Evolutionary conservation across 139 green algal species (phyloP).

Genomic region (Closterium sp.): DNA sequence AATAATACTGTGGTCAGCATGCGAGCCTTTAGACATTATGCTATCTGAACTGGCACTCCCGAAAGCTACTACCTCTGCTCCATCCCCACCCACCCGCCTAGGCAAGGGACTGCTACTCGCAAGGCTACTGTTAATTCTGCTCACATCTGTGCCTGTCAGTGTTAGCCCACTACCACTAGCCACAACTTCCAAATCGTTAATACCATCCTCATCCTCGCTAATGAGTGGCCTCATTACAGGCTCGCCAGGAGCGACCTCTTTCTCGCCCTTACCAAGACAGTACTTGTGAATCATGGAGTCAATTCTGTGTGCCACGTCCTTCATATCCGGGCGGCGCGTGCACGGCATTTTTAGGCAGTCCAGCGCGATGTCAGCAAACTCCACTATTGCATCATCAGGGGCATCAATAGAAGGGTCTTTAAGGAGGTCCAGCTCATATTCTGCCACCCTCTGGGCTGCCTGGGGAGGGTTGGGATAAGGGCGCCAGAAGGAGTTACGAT

Average conservation of each 20-base stretch:
- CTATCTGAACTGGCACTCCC: neutral
- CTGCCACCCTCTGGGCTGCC: neutral
- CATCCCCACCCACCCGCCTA: neutral
- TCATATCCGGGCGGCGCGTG: neutral
- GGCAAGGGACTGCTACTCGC: neutral
- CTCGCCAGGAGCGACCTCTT: neutral
- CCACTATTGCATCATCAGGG: neutral
- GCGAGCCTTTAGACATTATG: neutral
- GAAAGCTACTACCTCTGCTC: neutral
- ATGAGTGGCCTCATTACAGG: neutral
- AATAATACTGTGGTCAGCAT: neutral
- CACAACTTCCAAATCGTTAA: neutral
- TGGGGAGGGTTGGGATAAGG: neutral
- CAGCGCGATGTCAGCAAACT: neutral
- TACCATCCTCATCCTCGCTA: neutral
- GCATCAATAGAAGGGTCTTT: neutral
- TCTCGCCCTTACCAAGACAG: neutral
- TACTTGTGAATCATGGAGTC: neutral
- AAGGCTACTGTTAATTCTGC: neutral
- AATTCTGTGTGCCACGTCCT: neutral
- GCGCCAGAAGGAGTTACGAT: too few relatives aligned
- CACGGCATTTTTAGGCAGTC: neutral
- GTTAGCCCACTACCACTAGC: neutral
- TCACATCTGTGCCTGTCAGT: neutral
- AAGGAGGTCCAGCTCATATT: neutral